Base-by-base conservation (phyloP, 352 stramenopile species). In the Phytophthora pini region DNA sequence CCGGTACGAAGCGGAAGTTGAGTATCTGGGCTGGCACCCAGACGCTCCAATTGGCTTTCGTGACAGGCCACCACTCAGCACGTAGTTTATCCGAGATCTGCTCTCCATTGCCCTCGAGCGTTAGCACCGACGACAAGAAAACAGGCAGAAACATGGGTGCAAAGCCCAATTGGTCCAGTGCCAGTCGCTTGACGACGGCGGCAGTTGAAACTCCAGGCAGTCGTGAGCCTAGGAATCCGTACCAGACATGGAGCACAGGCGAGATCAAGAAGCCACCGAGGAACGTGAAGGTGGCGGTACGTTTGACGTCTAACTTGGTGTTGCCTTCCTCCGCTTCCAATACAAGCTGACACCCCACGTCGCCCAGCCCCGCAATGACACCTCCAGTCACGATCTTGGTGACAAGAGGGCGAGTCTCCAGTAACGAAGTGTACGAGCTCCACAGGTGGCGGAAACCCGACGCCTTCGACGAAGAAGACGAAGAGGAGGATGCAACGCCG, bases 1-100 rank as follows among this genome's bases (percentile, higher is more conserved):
- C 79, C 1, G 83, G 83, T 46, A 95, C 85, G 48, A 95, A 88
- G 57, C 79, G 77, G 61, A 95, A 93, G 65, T 95, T 95, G 64
- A 92, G 41, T 34, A 93, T 69, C 72, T 95, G 84, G 4, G 87
- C 87, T 0, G 87, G 87, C 34, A 95, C 81, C 87, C 87, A 95
- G 29, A 95, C 79, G 34, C 68, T 61, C 87, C 87, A 95, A 72
- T 95, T 95, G 61, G 84, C 70, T 71, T 92, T 79, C 31, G 82
- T 77, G 3, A 84, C 74, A 5, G 83, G 67, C 87, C 87, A 95
- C 87, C 87, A 95, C n/a, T 95, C 85, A 20, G 68, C 55, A 0
- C 47, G 60, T n/a, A 95, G 60, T 58, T 93, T 93, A 55, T 82
- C 74, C 5, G 73, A 75, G 49, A 95, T 83, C 10, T 70, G 68